Evolutionary conservation across 2,329 filamentous ascomycete species (phyloP).

Genomic region (Calonectria multiphialidica): DNA sequence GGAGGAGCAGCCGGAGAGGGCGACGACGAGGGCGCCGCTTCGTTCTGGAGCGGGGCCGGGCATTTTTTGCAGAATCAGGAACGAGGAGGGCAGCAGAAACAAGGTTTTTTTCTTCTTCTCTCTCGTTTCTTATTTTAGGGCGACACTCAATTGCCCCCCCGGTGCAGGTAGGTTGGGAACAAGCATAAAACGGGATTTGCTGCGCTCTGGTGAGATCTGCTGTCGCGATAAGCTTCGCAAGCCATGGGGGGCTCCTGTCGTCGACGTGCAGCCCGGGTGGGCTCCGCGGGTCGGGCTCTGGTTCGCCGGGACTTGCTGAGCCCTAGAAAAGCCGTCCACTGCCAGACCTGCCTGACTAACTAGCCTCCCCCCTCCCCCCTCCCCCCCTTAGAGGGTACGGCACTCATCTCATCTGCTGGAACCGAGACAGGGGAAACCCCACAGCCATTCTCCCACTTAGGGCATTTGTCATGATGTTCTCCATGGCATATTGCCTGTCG

Average conservation of each 20-base stretch:
- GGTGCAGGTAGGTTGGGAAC: no score
- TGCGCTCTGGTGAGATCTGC: neutral
- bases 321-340: neutral
- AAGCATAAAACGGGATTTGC: neutral
- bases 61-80: constrained; percentile 42
- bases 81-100: neutral
- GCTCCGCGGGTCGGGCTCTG: neutral
- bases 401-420: neutral
- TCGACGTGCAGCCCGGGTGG: neutral
- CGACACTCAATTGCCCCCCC: neutral
- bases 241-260: neutral
- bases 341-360: neutral
- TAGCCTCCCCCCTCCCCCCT: neutral
- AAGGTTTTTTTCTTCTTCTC: neutral
- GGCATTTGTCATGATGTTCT: neutral
- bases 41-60: constrained; percentile 25
- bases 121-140: neutral
- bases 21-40: constrained; percentile 73
- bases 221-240: neutral
- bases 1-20: constrained; percentile 89
- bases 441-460: neutral
- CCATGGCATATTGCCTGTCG: neutral
- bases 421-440: neutral
- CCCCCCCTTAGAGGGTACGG: neutral
- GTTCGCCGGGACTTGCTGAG: neutral